phyloP scores from a whole-genome alignment of 1,284 basidiomycete genomes.

The Austroboletus novae-zelandiae region DNA sequence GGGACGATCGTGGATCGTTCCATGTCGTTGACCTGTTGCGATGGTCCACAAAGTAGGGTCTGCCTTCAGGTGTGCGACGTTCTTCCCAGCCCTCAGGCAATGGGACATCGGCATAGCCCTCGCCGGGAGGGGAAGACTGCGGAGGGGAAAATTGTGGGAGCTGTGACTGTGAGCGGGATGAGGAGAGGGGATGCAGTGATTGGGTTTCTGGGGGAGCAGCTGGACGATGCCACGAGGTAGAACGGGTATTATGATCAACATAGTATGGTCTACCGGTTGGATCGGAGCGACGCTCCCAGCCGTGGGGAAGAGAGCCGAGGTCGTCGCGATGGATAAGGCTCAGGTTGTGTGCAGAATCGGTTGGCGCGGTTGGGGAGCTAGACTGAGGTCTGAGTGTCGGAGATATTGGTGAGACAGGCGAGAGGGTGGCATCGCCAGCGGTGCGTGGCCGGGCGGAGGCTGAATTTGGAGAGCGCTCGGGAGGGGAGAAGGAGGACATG shows the following conservation, averaged over 20 bases:
- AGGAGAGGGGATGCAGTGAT: slow-evolving; percentile 6
- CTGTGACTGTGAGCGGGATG: slow-evolving; percentile 8
- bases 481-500: slow-evolving; percentile 21
- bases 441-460: slow-evolving; percentile 16
- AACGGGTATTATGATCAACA: slow-evolving; percentile 90
- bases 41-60: slow-evolving; percentile 97
- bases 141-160: slow-evolving; percentile 14
- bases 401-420: slow-evolving; percentile 13
- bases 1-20: slow-evolving; percentile 84
- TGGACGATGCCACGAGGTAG: slow-evolving; percentile 94
- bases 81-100: slow-evolving; percentile 98
- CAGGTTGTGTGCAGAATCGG: slow-evolving; percentile 8
- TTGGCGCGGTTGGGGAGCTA: slow-evolving; percentile 8
- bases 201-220: slow-evolving; percentile 18
- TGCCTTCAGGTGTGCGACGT: slow-evolving; percentile 93
- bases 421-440: slow-evolving; percentile 14
- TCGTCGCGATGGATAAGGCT: slow-evolving; percentile 21
- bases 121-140: slow-evolving; percentile 15
- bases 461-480: slow-evolving; percentile 8
- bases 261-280: slow-evolving; percentile 80
- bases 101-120: slow-evolving; percentile 56
- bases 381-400: slow-evolving; percentile 13
- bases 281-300: slow-evolving; percentile 95
- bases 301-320: slow-evolving; percentile 56
- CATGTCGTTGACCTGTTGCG: slow-evolving; percentile 96